Conservation (phyloP, 345 rosid genomes). For the Geranium rotundifolium region DNA sequence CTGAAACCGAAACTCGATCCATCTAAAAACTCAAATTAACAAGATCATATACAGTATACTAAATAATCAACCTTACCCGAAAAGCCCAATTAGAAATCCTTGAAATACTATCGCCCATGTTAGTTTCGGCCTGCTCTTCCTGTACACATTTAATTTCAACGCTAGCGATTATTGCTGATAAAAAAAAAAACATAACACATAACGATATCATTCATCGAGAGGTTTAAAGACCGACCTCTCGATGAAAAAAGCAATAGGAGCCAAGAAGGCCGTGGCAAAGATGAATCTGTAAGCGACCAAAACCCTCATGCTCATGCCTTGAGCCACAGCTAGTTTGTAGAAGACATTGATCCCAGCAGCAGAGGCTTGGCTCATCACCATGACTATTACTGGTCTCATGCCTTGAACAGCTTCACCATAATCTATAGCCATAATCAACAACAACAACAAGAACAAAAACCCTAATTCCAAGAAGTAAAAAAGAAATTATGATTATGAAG, state of each 20-base stretch:
- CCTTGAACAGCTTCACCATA: too few relatives aligned
- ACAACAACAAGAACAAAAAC: too few relatives aligned
- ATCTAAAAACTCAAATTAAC: too few relatives aligned
- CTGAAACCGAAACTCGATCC: conserved; percentile 5
- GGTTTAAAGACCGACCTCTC: conserved; percentile 3
- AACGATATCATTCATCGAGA: too few relatives aligned
- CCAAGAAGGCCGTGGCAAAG: conserved; percentile 5
- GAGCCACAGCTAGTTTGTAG: conserved; percentile 3
- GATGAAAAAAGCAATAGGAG: conserved; percentile 4
- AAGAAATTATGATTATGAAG: too few relatives aligned
- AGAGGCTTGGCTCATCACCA: not conserved
- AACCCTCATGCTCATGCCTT: conserved; percentile 8
- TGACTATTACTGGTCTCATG: too few relatives aligned
- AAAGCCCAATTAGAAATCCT: conserved; percentile 32
- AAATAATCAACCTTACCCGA: conserved; percentile 28
- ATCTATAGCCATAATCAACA: too few relatives aligned
- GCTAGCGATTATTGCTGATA: too few relatives aligned
- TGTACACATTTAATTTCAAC: not conserved
- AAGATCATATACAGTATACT: not conserved
- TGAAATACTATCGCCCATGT: conserved; percentile 30
- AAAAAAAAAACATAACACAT: too few relatives aligned
- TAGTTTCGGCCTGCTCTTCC: conserved; percentile 37
- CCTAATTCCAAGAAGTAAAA: too few relatives aligned
- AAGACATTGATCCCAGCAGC: conserved; percentile 1
- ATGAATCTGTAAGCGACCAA: conserved; percentile 9